Conservation (phyloP, 2,329 filamentous ascomycete species). For the Paecilomyces variotii region DNA sequence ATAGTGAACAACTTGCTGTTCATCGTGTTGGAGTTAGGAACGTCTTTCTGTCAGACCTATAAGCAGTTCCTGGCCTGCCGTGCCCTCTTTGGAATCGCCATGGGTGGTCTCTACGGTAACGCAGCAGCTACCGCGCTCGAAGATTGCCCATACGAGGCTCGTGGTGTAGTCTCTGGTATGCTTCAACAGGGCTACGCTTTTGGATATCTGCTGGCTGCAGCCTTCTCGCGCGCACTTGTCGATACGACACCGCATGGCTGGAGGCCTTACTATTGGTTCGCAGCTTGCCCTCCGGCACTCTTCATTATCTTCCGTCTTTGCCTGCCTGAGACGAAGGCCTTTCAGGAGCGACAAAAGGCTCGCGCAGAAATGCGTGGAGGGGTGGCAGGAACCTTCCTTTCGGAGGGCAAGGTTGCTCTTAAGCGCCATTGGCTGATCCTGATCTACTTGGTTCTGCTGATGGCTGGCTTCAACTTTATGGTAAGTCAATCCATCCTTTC, state of each 20-base stretch:
- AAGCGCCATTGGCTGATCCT: conserved; percentile 73
- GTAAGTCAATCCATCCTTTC: conserved; percentile 16
- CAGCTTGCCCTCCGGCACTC: conserved; percentile 67
- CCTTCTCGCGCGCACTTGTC: conserved; percentile 43
- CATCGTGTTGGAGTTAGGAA: conserved; percentile 52
- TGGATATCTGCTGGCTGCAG: conserved; percentile 54
- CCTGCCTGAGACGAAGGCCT: conserved; percentile 71
- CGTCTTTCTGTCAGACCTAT: conserved; percentile 53
- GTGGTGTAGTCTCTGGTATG: conserved; percentile 54
- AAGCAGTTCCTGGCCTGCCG: conserved; percentile 51
- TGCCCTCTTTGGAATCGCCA: conserved; percentile 55
- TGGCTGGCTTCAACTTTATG: conserved; percentile 92
- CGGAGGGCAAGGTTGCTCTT: conserved; percentile 70
- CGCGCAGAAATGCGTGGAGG: conserved; percentile 50
- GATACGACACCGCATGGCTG: conserved; percentile 71
- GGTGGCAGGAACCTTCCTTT: conserved; percentile 59
- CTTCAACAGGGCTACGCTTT: conserved; percentile 58
- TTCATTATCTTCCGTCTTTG: conserved; percentile 72
- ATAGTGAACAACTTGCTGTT: conserved; percentile 55
- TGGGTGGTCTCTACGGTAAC: conserved; percentile 57
- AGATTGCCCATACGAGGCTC: conserved; percentile 51
- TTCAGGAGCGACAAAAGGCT: conserved; percentile 56
- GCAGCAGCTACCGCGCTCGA: conserved; percentile 55
- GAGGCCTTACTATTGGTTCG: conserved; percentile 87
- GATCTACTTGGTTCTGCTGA: conserved; percentile 73